Evolutionary conservation across 768 basidiomycete species (phyloP).

Genomic region (Flagelloscypha sp.): DNA sequence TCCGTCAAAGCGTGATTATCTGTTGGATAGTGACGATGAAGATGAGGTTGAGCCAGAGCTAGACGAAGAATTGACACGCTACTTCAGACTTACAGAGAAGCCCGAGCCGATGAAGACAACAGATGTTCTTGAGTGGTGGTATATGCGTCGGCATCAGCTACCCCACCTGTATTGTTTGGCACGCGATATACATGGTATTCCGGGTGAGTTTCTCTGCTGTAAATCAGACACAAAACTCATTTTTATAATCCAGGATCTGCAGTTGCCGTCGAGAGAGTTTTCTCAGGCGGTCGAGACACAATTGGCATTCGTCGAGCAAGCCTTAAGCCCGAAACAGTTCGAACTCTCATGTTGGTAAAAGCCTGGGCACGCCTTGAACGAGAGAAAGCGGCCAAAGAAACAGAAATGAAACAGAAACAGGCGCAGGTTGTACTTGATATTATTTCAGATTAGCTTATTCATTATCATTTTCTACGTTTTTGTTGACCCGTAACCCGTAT

Average conservation of each 20-base stretch:
- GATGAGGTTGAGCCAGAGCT: too few species aligned
- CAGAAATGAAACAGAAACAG: too few species aligned
- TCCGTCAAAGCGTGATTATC: too few species aligned
- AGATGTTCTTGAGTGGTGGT: conserved; percentile 9
- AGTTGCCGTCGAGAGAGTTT: conserved; percentile 24
- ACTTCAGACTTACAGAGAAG: conserved; percentile 3
- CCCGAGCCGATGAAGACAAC: conserved; percentile 2
- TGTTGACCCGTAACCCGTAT: too few species aligned
- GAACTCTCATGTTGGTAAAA: conserved; percentile 22
- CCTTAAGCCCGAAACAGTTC: conserved; percentile 20
- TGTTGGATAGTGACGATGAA: too few species aligned
- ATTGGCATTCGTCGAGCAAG: conserved; percentile 24
- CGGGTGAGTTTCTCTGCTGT: conserved; percentile 4
- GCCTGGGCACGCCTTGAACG: too few species aligned
- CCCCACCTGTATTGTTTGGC: conserved; percentile 6
- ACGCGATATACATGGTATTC: conserved; percentile 4
- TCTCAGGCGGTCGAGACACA: conserved; percentile 24
- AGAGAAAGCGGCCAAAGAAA: neutral
- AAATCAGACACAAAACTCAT: neutral
- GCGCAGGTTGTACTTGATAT: too few species aligned
- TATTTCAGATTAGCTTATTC: too few species aligned
- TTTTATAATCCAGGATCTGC: conserved; percentile 20
- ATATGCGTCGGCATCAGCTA: conserved; percentile 4
- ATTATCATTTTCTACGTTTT: too few species aligned
- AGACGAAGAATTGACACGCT: conserved; percentile 3